Evolutionary conservation across 2,329 filamentous ascomycete species (phyloP), one percentile per base, ranked within the genome.

Genomic region (Fusarium globosum): DNA sequence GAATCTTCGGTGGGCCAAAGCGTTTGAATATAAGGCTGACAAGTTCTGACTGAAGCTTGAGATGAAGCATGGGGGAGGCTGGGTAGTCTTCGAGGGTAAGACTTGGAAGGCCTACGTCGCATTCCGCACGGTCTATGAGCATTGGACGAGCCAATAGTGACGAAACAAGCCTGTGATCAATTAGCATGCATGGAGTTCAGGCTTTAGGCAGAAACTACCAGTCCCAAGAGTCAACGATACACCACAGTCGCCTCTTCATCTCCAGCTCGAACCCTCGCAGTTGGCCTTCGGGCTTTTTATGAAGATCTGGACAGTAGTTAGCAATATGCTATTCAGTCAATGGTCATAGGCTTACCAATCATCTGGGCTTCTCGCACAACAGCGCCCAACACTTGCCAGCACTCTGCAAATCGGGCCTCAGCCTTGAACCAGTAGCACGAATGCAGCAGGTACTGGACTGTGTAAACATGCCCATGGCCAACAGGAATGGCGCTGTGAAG

Each of bases 351-450:
- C 59, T 55, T 21, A 69, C 67, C 51, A 5, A 69, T 69, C 66
- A 69, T 70, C 33, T 69, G 66, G 3, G 67, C 67, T n/a, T 69
- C 66, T 55, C 67, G 59, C 1, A 69, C 67, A 16, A 69, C 67
- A 10, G 59, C 60, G 4, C 67, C 52, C 14, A 69, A 33, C 0
- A 69, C 66, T 11, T 69, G 67, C 67, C 67, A 69, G 36, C 67
- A 69, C 46, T 69, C 67, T 7, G 67, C 66, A 12, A 69, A 69
- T 1, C 66, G 66, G 4, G 67, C 67, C 21, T 69, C 67, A 1
- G 67, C 67, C 15, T 69, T 69, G 33, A 70, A 69, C 66, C 66
- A 69, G 7, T 69, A 69, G 36, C 67, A 69, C 5, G 67, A 69
- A 45, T 69, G 67, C 28, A 69, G 4, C 0, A 69, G n/a, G 20